Conservation (phyloP, 2,329 filamentous ascomycete genomes). For the Rhexocercosporidium sp. region DNA sequence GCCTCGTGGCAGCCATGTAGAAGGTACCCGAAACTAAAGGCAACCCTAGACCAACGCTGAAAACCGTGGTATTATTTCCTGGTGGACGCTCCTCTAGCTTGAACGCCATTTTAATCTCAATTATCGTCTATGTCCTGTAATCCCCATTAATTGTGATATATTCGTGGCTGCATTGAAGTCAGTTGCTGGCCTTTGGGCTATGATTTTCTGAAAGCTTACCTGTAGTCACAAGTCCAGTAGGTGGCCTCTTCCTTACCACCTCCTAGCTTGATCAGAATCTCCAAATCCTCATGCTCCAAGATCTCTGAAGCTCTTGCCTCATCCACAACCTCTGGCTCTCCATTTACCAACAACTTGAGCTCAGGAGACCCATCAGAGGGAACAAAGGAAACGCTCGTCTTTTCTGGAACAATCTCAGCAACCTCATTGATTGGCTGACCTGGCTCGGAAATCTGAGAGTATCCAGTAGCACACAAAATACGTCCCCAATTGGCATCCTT, state of each 20-base stretch:
- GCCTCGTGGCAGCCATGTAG: background rate
- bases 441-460: constrained; percentile 67
- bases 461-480: constrained; percentile 92
- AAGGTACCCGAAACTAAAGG: no score
- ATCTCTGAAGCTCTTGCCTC: constrained; percentile 80
- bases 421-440: constrained; percentile 63
- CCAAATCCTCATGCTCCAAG: constrained; percentile 76
- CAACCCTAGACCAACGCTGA: background rate
- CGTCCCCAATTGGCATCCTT: constrained; percentile 99
- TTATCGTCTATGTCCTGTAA: constrained; percentile 59
- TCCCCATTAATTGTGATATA: constrained; percentile 74
- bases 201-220: constrained; percentile 58
- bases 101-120: background rate
- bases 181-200: background rate
- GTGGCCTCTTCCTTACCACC: constrained; percentile 71
- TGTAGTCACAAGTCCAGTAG: constrained; percentile 88
- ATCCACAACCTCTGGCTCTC: constrained; percentile 80
- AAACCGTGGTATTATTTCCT: background rate
- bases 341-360: constrained; percentile 76
- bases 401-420: constrained; percentile 67
- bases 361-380: constrained; percentile 78
- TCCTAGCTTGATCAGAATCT: constrained; percentile 77
- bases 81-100: background rate
- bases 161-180: constrained; percentile 54
- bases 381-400: constrained; percentile 79